Base-by-base conservation (phyloP, 2,329 filamentous ascomycete genomes). In the Colletotrichum navitas region DNA sequence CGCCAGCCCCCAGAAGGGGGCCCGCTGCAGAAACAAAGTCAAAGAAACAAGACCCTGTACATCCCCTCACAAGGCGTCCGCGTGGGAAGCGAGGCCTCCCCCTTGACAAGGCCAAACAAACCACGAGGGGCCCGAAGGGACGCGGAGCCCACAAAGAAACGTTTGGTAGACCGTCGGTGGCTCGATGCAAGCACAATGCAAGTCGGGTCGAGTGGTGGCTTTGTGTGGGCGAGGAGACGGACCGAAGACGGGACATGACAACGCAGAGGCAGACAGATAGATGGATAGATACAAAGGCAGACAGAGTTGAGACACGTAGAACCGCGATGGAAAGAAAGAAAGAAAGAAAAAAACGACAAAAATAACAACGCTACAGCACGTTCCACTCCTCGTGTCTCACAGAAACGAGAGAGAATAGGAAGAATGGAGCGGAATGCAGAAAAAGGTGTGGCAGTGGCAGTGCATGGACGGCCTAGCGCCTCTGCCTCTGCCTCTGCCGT, bases 401-500 rank as follows among this genome's bases (percentile, higher is more conserved):
- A 29, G n/a, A 39, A 29, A 24, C 14, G 21, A 47, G n/a, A 47
- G 45, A 24, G 24, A 62, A 29, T 32, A 16, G 34, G 26, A 24
- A 63, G 10, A 29, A 54, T 21, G 41, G 32, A 24, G 5, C 18
- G 12, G 32, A 29, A 36, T 39, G 62, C 14, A 64, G 24, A 61
- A 34, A 24, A 65, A 34, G 59, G 41, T 39, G 66, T 65, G 52
- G 61, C 51, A 14, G 67, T 71, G 68, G 68, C 68, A 72, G 69
- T 69, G 69, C 69, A 29, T 39, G 26, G 58, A 47, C 36, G 60
- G 65, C 59, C 68, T 71, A 54, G 68, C 68, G 68, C 68, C 58
- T 63, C 51, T 64, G 36, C 36, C 26, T 49, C 47, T 41, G 68
- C 68, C 58, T 63, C 51, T 64, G 39, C 39, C 24, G 29, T 49